These are phyloP conservation scores for Detonula confervacea DNA, from an alignment of 352 stramenopile genomes.

Conservation along the genomic window DNA sequence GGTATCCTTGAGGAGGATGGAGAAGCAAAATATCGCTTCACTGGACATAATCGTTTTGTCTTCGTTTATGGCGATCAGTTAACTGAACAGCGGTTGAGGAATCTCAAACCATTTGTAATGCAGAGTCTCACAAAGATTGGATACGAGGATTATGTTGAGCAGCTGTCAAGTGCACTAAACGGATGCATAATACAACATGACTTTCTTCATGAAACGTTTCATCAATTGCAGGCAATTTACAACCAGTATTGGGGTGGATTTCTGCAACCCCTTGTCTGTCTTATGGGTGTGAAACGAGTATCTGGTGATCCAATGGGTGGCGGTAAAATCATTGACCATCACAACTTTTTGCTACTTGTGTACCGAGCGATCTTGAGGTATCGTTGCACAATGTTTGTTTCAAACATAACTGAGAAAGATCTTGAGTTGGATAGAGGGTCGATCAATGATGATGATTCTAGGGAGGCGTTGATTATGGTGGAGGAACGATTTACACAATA, in stretches of 20 bases:
- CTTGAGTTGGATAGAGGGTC: too few species aligned
- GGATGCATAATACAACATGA: conserved; percentile 17
- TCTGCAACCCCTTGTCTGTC: conserved; percentile 12
- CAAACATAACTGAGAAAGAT: too few species aligned
- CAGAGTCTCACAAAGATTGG: conserved; percentile 24
- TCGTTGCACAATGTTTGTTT: too few species aligned
- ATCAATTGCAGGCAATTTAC: conserved; percentile 16
- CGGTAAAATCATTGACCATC: conserved; percentile 20
- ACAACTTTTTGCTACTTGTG: conserved; percentile 14
- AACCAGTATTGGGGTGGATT: conserved; percentile 8
- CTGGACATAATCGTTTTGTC: not conserved
- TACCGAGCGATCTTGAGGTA: not conserved
- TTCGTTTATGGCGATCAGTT: conserved; percentile 1
- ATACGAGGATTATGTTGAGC: conserved; percentile 16
- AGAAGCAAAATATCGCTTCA: not conserved
- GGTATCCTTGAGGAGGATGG: not conserved
- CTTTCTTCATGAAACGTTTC: conserved; percentile 21
- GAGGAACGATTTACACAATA: not conserved
- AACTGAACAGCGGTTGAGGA: not conserved
- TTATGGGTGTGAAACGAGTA: not conserved
- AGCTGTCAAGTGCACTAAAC: not conserved
- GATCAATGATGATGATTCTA: too few species aligned
- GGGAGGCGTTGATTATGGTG: too few species aligned
- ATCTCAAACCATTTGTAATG: not conserved
- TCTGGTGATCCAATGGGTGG: conserved; percentile 4